Base-by-base conservation (phyloP, 257 asterid species). In the Rhazya stricta region DNA sequence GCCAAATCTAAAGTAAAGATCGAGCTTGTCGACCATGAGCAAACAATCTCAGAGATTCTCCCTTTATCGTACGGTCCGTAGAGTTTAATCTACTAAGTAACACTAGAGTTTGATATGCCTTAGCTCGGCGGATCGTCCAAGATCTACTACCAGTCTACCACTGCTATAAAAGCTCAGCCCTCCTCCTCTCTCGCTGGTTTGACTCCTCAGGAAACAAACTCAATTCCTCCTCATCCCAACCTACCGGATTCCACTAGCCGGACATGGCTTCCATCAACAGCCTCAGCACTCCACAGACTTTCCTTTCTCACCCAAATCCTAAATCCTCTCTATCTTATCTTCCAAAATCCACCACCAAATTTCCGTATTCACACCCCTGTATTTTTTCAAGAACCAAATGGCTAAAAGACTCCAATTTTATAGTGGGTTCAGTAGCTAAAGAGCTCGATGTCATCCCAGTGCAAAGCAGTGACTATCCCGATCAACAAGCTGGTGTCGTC, bases 401-500 rank as follows among this genome's bases (percentile, higher is more conserved):
- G 16, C 41, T 75, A 74, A 74, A 81, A 65, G 75, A 70, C 51
- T 65, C 83, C 43, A 46, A 50, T 83, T 62, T 41, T 73, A n/a
- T 84, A 18, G 84, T 78, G 41, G 81, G 77, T 36, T 82, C 94
- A 10, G 77, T 77, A 72, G 56, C 78, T 3, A 81, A 83, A 53
- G 91, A 87, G 42, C 63, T 79, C 6, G 96, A 88, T 63, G 60
- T 80, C 18, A 74, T 83, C 74, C 94, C 91, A 39, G 88, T 86
- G 5, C 89, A 91, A 77, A 88, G 89, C 71, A 83, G 27, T 45
- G 96, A 86, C 62, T 42, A 45, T 29, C 80, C 74, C 39, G 92
- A 87, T 80, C 90, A 90, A 30, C 86, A 81, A 71, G 87, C 81
- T 76, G 90, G 89, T 68, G 84, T 80, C 66, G 86, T 87, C 25